Percentiles rank a stretch among this genome's conserved stretches.
These are phyloP conservation scores for Carex littledalei DNA, from an alignment of 176 grass and related monocot genomes.

Conservation along the genomic window DNA sequence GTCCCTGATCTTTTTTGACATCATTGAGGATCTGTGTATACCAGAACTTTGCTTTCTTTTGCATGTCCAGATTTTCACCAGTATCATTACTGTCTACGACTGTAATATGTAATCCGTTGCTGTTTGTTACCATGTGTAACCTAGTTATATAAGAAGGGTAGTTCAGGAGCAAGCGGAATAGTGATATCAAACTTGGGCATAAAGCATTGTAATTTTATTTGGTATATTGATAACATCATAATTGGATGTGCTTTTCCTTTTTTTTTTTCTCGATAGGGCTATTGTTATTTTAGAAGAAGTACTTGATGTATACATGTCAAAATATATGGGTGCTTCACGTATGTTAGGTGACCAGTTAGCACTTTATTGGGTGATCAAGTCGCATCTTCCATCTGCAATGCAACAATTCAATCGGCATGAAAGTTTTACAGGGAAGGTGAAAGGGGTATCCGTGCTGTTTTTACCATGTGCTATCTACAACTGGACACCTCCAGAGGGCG, in stretches of 20 bases:
- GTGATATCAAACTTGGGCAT: background rate
- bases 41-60: background rate
- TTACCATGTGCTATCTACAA: conserved; percentile 92
- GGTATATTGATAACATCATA: background rate
- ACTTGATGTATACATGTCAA: conserved; percentile 54
- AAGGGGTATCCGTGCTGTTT: conserved; percentile 63
- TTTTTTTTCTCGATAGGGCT: conserved; percentile 39
- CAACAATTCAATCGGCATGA: conserved; percentile 60
- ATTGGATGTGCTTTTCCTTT: background rate
- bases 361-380: conserved; percentile 81
- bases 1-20: background rate
- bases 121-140: background rate
- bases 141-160: background rate
- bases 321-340: conserved; percentile 50
- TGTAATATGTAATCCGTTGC: background rate
- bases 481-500: conserved; percentile 88
- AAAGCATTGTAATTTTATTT: background rate
- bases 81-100: background rate
- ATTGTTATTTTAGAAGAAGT: conserved; percentile 66
- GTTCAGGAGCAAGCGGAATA: background rate
- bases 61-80: background rate
- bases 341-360: conserved; percentile 94
- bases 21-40: background rate
- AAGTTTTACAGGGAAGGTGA: conserved; percentile 59
- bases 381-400: conserved; percentile 51